Percentiles rank a stretch among this genome's conserved stretches.
phyloP scores from a whole-genome alignment of 2,329 filamentous ascomycete genomes.

The Botryotinia calthae region DNA sequence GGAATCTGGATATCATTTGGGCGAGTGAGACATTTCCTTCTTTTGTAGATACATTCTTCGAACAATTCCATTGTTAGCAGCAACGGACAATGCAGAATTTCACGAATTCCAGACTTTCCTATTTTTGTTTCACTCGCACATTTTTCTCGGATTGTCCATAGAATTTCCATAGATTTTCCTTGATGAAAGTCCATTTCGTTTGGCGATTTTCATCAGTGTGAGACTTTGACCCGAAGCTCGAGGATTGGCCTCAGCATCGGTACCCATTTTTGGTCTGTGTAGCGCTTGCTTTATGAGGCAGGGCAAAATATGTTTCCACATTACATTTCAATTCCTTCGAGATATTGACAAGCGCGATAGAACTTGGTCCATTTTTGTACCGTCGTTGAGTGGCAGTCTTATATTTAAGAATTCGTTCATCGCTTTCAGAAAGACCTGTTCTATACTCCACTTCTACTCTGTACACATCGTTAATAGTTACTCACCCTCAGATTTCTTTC shows the following conservation, averaged over 20 bases:
- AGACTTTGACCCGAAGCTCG: not conserved
- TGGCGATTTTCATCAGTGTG: not conserved
- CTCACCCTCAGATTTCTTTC: not conserved
- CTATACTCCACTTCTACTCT: not conserved
- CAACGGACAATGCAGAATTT: not conserved
- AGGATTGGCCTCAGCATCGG: not conserved
- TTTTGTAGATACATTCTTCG: not conserved
- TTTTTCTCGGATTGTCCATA: not conserved
- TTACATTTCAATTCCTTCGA: conserved; percentile 6
- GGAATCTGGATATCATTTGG: not conserved
- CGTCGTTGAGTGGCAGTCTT: not conserved
- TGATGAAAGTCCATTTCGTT: not conserved
- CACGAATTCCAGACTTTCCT: not conserved
- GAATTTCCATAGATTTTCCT: not conserved
- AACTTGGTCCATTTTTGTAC: not conserved
- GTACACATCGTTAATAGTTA: not conserved
- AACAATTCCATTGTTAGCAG: not conserved
- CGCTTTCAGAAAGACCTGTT: not conserved
- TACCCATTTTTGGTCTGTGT: not conserved
- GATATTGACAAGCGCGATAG: conserved; percentile 1
- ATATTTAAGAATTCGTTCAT: not conserved
- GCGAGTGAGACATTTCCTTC: not conserved
- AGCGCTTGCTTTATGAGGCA: not conserved
- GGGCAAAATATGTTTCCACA: not conserved
- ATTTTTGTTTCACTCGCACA: not conserved